Evolutionary conservation across 177 flowering plant species (phyloP), one percentile per base, ranked within the genome.

Genomic region (Vitis hybrid): DNA sequence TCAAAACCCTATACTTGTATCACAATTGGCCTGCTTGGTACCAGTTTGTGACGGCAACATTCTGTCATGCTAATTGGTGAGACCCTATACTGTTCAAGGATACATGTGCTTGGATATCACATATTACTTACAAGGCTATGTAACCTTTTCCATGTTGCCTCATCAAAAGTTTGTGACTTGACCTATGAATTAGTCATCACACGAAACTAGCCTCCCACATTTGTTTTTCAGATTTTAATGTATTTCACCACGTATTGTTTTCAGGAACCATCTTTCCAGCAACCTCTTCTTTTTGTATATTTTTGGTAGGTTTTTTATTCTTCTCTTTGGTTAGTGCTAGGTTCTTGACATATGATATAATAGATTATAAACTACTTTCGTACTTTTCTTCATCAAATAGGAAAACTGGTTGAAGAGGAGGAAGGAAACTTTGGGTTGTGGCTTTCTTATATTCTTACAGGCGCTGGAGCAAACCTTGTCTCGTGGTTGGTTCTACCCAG

Each of bases 41-140:
- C 82, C 99, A 95, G 80, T n/a, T n/a, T n/a, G n/a, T n/a, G n/a
- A n/a, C n/a, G n/a, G n/a, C n/a, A n/a, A n/a, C n/a, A n/a, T n/a
- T n/a, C n/a, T 95, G 99, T 76, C 99, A 95, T 82, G 97, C 93
- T 78, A 87, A 83, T 80, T 95, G 99, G 99, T 95, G 77, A 85
- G 95, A 19, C 60, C 52, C 61, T 70, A 6, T 55, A n/a, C 49
- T 34, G 7, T 74, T 72, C 11, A 13, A 51, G 50, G 26, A 26
- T 26, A 26, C 4, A 26, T 26, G 26, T 26, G 2, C 26, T 26
- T 26, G 26, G 26, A 2, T 26, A 26, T 26, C 26, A 26, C 26
- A 26, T 26, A 26, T 26, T 26, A 26, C 26, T 26, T 26, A 2
- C 26, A 26, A 26, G 26, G 26, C 26, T 26, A 26, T 26, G 26